Evolutionary conservation across 2,329 filamentous ascomycete species (phyloP).

Genomic region (Anisogramma anomala): DNA sequence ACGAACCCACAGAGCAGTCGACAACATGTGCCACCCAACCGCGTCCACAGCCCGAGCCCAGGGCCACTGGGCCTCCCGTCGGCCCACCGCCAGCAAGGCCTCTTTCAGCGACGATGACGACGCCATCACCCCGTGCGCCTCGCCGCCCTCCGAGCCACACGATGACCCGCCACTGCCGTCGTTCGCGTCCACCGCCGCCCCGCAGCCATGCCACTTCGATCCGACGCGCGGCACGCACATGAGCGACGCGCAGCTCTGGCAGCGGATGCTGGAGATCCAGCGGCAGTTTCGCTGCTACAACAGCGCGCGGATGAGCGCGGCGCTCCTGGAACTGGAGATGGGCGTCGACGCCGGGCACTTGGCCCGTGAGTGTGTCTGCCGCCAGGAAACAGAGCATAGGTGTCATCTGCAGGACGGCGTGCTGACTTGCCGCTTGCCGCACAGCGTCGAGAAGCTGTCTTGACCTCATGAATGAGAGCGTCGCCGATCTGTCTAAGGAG

Average conservation of each 20-base stretch:
- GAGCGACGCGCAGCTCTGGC: constrained; percentile 29
- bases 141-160: constrained; percentile 9
- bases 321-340: constrained; percentile 26
- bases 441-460: constrained; percentile 22
- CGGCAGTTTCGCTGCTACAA: constrained; percentile 32
- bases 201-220: constrained; percentile 13
- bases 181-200: neutral
- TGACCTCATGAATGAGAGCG: constrained; percentile 23
- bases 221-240: constrained; percentile 20
- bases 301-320: constrained; percentile 32
- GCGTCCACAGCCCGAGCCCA: constrained; percentile 3
- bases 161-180: no score
- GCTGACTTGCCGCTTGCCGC: neutral
- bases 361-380: constrained; percentile 24
- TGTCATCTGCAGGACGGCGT: neutral
- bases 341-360: constrained; percentile 23
- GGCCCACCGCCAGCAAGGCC: constrained; percentile 9
- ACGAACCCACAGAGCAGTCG: neutral
- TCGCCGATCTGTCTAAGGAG: constrained; percentile 19
- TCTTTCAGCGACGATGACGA: constrained; percentile 16
- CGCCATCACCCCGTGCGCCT: constrained; percentile 15
- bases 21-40: neutral
- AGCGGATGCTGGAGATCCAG: constrained; percentile 32
- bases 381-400: neutral
- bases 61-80: neutral